Conservation (phyloP, 495 filamentous ascomycete genomes). For the Parathielavia hyrcaniae region DNA sequence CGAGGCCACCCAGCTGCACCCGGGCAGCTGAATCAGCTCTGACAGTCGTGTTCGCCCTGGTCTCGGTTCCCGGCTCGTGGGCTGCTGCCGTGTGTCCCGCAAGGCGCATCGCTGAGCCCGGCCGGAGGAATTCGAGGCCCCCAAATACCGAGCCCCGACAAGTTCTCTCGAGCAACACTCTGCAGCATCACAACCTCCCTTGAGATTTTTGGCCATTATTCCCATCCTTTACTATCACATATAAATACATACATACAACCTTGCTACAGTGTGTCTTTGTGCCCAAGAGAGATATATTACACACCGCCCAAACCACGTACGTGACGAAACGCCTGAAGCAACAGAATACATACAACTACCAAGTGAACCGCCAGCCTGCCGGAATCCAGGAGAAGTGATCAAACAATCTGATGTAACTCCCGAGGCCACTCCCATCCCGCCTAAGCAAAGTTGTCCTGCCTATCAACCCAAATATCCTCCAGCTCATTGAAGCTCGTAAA, state of each 20-base stretch:
- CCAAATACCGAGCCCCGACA: no score
- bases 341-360: constrained; percentile 1
- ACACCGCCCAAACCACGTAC: background rate
- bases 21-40: constrained; percentile 29
- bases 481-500: constrained; percentile 91
- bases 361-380: constrained; percentile 22
- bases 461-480: constrained; percentile 85
- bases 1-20: constrained; percentile 17
- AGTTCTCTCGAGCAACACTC: background rate
- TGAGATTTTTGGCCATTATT: background rate
- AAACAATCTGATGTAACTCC: constrained; percentile 26
- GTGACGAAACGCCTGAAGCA: constrained; percentile 14
- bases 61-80: constrained; percentile 21
- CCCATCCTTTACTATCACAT: background rate
- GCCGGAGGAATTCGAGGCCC: background rate
- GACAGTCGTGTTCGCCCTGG: constrained; percentile 6
- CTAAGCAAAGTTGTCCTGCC: constrained; percentile 82
- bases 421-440: constrained; percentile 18
- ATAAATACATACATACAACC: background rate
- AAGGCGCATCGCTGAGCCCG: background rate
- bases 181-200: background rate
- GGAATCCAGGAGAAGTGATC: constrained; percentile 26
- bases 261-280: constrained; percentile 2
- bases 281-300: background rate
- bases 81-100: constrained; percentile 26